Evolutionary conservation across 306 rosid genomes (phyloP).

Genomic region (Boehmeria nivea): DNA sequence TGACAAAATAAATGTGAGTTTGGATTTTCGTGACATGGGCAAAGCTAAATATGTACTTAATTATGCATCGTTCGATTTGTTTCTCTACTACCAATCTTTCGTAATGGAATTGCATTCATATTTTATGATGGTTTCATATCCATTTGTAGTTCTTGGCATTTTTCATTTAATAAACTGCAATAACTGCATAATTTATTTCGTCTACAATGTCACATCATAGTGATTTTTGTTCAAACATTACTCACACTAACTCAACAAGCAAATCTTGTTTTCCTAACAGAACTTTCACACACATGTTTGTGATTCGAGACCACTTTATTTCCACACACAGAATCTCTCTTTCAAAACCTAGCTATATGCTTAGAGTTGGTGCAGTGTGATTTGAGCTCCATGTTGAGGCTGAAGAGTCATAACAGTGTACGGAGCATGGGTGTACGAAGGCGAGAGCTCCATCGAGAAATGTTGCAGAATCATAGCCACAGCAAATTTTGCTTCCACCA

Average conservation of each 20-base stretch:
- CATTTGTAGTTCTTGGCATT: no score
- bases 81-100: no score
- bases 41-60: no score
- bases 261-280: neutral
- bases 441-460: slow-evolving; percentile 37
- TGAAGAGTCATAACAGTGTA: neutral
- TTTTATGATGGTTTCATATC: no score
- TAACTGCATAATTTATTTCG: no score
- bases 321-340: neutral
- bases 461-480: slow-evolving; percentile 27
- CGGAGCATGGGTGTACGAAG: slow-evolving; percentile 46
- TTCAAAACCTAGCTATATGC: neutral
- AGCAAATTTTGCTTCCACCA: slow-evolving; percentile 39
- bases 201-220: no score
- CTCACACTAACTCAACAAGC: neutral
- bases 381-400: slow-evolving; percentile 43
- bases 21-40: no score
- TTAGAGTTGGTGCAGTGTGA: slow-evolving; percentile 17
- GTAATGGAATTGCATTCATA: no score
- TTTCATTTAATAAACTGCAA: no score
- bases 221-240: neutral
- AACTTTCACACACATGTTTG: neutral
- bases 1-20: no score
- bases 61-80: no score
- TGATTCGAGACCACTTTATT: slow-evolving; percentile 15